Evolutionary conservation across 164 flowering plant genomes (phyloP), one percentile per base, ranked within the genome.

Genomic region (Echeveria elegans): DNA sequence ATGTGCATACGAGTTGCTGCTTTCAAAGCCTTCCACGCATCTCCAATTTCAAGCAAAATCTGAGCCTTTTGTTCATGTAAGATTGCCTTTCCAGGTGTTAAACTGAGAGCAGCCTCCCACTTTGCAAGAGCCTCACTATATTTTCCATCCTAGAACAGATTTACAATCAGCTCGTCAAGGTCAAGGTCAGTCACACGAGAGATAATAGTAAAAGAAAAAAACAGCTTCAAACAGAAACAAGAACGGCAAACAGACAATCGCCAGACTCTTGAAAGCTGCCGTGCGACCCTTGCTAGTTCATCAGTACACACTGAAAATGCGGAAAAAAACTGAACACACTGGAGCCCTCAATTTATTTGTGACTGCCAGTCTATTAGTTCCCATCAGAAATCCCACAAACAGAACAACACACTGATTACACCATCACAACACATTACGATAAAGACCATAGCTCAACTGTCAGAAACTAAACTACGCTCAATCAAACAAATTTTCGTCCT

Each of bases 51-150:
- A 67, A 92, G 91, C 47, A 92, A 77, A 71, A 88, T 81, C 77
- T 92, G 98, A 45, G 98, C 98, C 79, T 92, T 92, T 67, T 92
- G 96, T 71, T 92, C 98, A 71, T 92, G 92, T 62, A 92, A 63
- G 63, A 82, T 77, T 56, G 94, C 86, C 69, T 64, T 78, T 61
- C 83, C 88, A 29, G 98, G 98, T 79, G 69, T 72, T 78, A 92
- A 75, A 45, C 79, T 85, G 68, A 92, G 83, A 48, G 98, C 89
- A 73, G 90, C 73, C 77, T 92, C 96, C 98, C 98, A 92, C 75
- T 88, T 92, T 59, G 87, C 88, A 62, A 92, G 86, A 41, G 96
- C 96, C 75, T 89, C 94, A 14, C 77, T 79, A 72, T 73, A 89
- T 74, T 76, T 84, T 45, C 95, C 94, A 66, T 81, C 85, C 97